A percentile compares a stretch with the other conserved stretches of the same genome.
phyloP scores from a whole-genome alignment of 176 grass and related monocot genomes.

The Zoysia pacifica region DNA sequence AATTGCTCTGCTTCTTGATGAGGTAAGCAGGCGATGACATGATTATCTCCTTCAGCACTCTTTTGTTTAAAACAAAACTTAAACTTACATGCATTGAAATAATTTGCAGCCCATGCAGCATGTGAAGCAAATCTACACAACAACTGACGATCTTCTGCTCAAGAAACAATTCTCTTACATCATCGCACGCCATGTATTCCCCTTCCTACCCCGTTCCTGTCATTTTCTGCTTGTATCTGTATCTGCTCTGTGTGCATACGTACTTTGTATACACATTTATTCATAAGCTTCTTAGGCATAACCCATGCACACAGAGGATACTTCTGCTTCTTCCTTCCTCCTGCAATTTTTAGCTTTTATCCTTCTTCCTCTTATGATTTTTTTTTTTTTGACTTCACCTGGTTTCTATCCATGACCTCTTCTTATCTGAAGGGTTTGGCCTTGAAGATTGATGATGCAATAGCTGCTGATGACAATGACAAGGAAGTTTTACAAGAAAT shows the following conservation, averaged over 20 bases:
- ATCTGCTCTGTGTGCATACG: not conserved
- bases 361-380: slow-evolving; percentile 15
- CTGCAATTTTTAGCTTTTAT: slow-evolving; percentile 13
- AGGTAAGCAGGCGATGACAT: slow-evolving; percentile 41
- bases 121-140: slow-evolving; percentile 87
- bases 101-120: slow-evolving; percentile 57
- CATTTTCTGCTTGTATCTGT: not conserved
- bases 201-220: not conserved
- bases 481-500: slow-evolving; percentile 87
- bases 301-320: not conserved
- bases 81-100: slow-evolving; percentile 24
- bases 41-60: not conserved
- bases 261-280: not conserved
- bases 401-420: slow-evolving; percentile 12
- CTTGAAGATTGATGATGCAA: slow-evolving; percentile 87
- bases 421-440: slow-evolving; percentile 65
- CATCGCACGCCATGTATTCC: slow-evolving; percentile 81
- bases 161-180: slow-evolving; percentile 98
- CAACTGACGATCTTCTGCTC: slow-evolving; percentile 71
- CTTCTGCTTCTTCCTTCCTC: not conserved
- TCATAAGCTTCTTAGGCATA: not conserved
- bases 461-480: slow-evolving; percentile 84
- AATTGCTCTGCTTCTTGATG: slow-evolving; percentile 76
- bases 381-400: not conserved
- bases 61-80: slow-evolving; percentile 23